phyloP scores from a whole-genome alignment of 768 basidiomycete genomes.

The Suillus spraguei region DNA sequence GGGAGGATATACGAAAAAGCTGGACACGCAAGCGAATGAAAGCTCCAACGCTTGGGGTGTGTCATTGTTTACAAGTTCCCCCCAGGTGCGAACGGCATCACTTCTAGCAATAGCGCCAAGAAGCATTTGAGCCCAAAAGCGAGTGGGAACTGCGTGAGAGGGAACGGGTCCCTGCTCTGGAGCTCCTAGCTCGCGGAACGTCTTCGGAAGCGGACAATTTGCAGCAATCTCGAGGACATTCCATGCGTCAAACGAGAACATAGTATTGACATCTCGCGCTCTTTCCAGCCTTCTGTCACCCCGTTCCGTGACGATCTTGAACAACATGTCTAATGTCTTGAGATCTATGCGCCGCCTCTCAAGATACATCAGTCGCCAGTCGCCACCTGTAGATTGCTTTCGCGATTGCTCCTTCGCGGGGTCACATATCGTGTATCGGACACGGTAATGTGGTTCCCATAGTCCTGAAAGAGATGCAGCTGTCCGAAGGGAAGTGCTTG shows the following conservation, averaged over 20 bases:
- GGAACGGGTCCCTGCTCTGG: slow-evolving; percentile 8
- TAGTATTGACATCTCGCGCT: slow-evolving; percentile 41
- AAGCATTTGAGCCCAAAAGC: slow-evolving; percentile 54
- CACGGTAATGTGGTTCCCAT: slow-evolving; percentile 57
- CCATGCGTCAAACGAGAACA: slow-evolving; percentile 56
- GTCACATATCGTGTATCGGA: slow-evolving; percentile 48
- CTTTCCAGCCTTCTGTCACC: slow-evolving; percentile 37
- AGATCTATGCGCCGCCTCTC: slow-evolving; percentile 48
- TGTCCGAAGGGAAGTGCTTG: slow-evolving; percentile 42
- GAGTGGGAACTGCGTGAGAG: slow-evolving; percentile 41
- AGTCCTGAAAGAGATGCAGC: slow-evolving; percentile 44
- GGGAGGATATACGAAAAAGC: slow-evolving; percentile 50
- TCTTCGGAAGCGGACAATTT: slow-evolving; percentile 36
- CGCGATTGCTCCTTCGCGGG: slow-evolving; percentile 40
- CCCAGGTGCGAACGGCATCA: slow-evolving; percentile 45
- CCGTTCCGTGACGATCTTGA: slow-evolving; percentile 41
- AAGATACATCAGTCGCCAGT: slow-evolving; percentile 52
- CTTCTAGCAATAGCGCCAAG: slow-evolving; percentile 45
- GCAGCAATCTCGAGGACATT: slow-evolving; percentile 49
- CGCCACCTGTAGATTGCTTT: slow-evolving; percentile 26
- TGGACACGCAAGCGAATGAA: slow-evolving; percentile 51
- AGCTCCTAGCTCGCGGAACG: slow-evolving; percentile 25
- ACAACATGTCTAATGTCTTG: slow-evolving; percentile 41
- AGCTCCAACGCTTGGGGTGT: slow-evolving; percentile 40
- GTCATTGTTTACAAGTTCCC: slow-evolving; percentile 18